Percentiles rank a stretch among this genome's conserved stretches.
Conservation (phyloP, 345 rosid species). For the Eucalyptus cladocalyx region DNA sequence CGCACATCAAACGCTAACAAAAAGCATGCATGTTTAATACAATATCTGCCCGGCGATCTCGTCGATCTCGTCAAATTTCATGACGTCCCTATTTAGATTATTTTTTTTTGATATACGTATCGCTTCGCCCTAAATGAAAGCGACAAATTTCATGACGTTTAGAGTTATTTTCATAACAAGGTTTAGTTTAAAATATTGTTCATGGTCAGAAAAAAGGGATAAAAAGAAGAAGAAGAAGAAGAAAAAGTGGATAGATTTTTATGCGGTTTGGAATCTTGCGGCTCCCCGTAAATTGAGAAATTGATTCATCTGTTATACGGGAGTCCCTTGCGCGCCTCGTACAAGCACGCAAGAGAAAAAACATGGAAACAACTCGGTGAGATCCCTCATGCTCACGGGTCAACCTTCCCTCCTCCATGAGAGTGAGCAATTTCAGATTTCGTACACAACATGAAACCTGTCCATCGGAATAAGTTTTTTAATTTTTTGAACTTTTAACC, state of each 20-base stretch:
- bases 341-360: background rate
- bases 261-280: background rate
- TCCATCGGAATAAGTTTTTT: rapidly evolving
- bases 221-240: background rate
- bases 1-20: background rate
- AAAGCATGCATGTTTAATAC: background rate
- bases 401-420: background rate
- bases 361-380: background rate
- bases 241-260: background rate
- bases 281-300: background rate
- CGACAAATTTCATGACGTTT: background rate
- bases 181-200: background rate
- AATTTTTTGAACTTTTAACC: no score
- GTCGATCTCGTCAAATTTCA: no score
- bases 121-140: background rate
- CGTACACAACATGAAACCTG: no score
- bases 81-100: no score
- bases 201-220: rapidly evolving
- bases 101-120: no score
- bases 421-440: no score
- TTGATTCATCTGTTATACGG: background rate
- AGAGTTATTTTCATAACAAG: background rate
- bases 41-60: no score
- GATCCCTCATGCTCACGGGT: background rate
- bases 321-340: background rate